Evolutionary conservation across 306 rosid species (phyloP).

Genomic region (Benincasa hispida): DNA sequence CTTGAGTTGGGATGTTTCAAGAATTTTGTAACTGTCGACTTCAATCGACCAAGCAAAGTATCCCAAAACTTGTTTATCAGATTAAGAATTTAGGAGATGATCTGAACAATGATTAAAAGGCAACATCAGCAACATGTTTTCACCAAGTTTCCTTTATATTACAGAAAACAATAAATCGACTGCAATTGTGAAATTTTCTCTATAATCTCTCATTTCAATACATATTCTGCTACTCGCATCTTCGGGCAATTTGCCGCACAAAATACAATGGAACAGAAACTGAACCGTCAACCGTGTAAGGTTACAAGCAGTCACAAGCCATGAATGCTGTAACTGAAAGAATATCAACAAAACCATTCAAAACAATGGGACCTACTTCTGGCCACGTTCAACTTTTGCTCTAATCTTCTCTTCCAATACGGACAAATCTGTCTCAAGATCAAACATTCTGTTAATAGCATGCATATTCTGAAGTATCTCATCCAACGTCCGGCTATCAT

Average conservation of each 20-base stretch:
- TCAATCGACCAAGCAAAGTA: neutral
- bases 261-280: neutral
- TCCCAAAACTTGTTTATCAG: neutral
- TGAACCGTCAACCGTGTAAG: neutral
- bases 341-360: neutral
- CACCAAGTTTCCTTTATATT: neutral
- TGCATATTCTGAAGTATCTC: conserved; percentile 76
- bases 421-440: conserved; percentile 62
- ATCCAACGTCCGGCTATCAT: conserved; percentile 24
- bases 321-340: neutral
- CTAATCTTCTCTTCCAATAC: conserved; percentile 64
- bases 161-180: neutral
- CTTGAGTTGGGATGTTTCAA: neutral
- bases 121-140: neutral
- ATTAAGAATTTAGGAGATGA: neutral
- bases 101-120: neutral
- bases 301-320: neutral
- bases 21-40: neutral
- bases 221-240: neutral
- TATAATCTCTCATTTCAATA: neutral
- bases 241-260: neutral
- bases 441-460: conserved; percentile 83
- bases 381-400: conserved; percentile 42
- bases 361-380: conserved; percentile 14
- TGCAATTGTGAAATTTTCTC: neutral